Evolutionary conservation across 768 basidiomycete species (phyloP).

Genomic region (Thelephora aurantiotincta): DNA sequence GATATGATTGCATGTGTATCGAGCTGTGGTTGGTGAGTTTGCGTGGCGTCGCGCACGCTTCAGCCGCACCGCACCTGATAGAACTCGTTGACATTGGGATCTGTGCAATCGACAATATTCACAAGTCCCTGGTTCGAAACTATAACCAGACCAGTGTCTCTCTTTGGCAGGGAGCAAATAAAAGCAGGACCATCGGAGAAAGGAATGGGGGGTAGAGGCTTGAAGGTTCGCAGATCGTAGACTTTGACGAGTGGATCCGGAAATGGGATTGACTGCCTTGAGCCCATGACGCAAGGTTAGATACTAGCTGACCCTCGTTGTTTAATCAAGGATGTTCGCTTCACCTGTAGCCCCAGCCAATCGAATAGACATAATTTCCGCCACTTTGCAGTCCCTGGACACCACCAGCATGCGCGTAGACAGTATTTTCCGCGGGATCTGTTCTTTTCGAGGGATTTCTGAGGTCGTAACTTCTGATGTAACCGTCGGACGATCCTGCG

Average conservation of each 20-base stretch:
- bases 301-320: neutral
- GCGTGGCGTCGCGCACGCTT: neutral
- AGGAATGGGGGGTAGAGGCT: constrained; percentile 70
- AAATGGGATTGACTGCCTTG: constrained; percentile 74
- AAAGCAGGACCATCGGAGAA: constrained; percentile 83
- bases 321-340: constrained; percentile 2
- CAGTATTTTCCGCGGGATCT: constrained; percentile 32
- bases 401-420: constrained; percentile 72
- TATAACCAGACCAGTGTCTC: constrained; percentile 59
- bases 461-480: constrained; percentile 56
- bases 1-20: constrained; percentile 66
- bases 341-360: constrained; percentile 79
- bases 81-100: constrained; percentile 58
- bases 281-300: neutral
- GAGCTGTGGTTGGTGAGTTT: constrained; percentile 26
- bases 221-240: constrained; percentile 77
- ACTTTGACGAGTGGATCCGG: constrained; percentile 90
- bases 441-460: constrained; percentile 42
- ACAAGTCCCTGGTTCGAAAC: constrained; percentile 74
- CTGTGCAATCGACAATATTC: constrained; percentile 71
- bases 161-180: constrained; percentile 65
- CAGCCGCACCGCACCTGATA: constrained; percentile 48
- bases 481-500: constrained; percentile 63
- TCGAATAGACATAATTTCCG: constrained; percentile 74
- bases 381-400: constrained; percentile 69